Evolutionary conservation across 371 early-diverging fungal genomes (phyloP), one percentile per base, ranked within the genome.

Genomic region (Circinella minor): DNA sequence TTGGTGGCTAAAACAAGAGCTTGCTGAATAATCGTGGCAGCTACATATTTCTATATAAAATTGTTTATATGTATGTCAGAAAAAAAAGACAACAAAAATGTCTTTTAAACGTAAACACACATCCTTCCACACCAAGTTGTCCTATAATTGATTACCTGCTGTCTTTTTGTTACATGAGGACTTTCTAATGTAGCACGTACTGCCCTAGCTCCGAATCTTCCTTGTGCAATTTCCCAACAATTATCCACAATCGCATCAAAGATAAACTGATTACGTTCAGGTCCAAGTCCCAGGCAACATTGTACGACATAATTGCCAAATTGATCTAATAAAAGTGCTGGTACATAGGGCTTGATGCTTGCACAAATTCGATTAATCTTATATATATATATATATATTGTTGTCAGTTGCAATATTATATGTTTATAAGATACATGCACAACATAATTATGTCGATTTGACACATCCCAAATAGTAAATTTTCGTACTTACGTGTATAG

Each of bases 301-400:
- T 95, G 95, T 13, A 94, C 91, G 18, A 95, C 94, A 76, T 95
- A 95, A 81, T 95, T 95, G 68, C 94, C 95, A 72, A 93, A 92
- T 72, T 92, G 94, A 79, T 95, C 94, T 14, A 93, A 77, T 66
- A 95, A 79, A 49, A 95, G 84, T n/a, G 90, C 89, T 38, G 94
- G 93, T 9, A 91, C 85, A 76, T 82, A 91, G 3, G 86, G 83
- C 54, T 74, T 80, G 68, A 93, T 73, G 39, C 86, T 82, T 11
- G 38, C 55, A 38, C 76, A 73, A 15, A 80, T 54, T 13, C 75
- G 63, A 27, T 75, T 57, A 51, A 74, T 71, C 79, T 79, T 27
- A 65, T 46, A 34, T 46, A 36, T 54, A 65, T 46, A 34, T 46
- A 36, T 54, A 61, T 48, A 27, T 37, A 20, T 15, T 48, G 15